Evolutionary conservation across 306 rosid species (phyloP).

Genomic region (Lathyrus oleraceus): DNA sequence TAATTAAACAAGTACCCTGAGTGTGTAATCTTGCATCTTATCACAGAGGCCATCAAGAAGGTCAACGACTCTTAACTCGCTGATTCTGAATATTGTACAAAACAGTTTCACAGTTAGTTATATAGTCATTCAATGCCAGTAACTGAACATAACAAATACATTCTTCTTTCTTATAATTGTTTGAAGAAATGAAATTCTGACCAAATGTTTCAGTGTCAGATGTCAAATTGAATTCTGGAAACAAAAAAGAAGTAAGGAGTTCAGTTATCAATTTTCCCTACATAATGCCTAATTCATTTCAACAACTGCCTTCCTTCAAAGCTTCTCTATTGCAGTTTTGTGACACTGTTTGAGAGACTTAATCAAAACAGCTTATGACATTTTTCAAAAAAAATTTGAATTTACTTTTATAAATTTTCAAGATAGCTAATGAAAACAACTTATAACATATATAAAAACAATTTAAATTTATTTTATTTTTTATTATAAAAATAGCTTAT

Average conservation of each 20-base stretch:
- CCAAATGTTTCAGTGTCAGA: slow-evolving; percentile 38
- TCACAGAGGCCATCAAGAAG: slow-evolving; percentile 94
- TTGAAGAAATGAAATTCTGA: slow-evolving; percentile 45
- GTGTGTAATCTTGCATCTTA: slow-evolving; percentile 93
- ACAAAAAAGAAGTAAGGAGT: slow-evolving; percentile 1
- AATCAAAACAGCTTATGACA: no score
- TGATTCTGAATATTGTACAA: slow-evolving; percentile 52
- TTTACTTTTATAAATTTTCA: no score
- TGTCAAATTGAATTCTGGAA: slow-evolving; percentile 43
- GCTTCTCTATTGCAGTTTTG: no score
- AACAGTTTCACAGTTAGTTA: slow-evolving; percentile 26
- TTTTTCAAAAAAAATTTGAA: no score
- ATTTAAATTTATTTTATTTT: no score
- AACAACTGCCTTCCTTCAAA: no score
- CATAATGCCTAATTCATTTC: neutral
- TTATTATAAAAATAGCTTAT: no score
- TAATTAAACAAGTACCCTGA: slow-evolving; percentile 51
- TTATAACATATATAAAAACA: no score
- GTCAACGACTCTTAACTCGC: slow-evolving; percentile 89
- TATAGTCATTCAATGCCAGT: slow-evolving; percentile 19
- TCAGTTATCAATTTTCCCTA: slow-evolving; percentile 29
- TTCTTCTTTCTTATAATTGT: slow-evolving; percentile 25
- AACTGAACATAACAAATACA: slow-evolving; percentile 22
- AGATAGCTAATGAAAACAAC: no score
- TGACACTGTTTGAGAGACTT: no score